Evolutionary conservation across 2,329 filamentous ascomycete species (phyloP).

Genomic region (Penicillium sp.): DNA sequence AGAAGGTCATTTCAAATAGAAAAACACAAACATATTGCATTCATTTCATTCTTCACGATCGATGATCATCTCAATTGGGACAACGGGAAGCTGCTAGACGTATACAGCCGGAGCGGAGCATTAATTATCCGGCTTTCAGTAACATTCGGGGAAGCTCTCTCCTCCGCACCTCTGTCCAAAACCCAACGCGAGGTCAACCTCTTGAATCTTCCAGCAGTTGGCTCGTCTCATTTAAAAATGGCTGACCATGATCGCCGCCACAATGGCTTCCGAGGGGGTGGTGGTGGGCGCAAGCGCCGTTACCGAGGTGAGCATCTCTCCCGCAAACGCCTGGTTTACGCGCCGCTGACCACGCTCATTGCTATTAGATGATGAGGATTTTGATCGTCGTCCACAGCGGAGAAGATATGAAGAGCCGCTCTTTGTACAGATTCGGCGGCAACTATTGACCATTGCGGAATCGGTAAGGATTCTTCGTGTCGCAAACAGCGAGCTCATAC

Average conservation of each 20-base stretch:
- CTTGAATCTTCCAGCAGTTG: conserved; percentile 5
- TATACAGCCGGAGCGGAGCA: conserved; percentile 15
- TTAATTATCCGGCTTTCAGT: conserved; percentile 12
- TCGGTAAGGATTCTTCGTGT: conserved; percentile 43
- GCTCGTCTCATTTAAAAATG: conserved; percentile 27
- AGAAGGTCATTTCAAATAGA: too few species aligned
- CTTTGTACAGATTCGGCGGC: conserved; percentile 66
- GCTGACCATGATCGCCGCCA: conserved; percentile 52
- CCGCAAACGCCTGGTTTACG: conserved; percentile 3
- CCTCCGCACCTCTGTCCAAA: conserved; percentile 5
- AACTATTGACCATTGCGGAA: conserved; percentile 75
- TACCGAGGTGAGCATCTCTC: conserved; percentile 59
- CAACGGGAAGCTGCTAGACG: too few species aligned
- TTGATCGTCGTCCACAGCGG: conserved; percentile 65
- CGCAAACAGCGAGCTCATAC: conserved; percentile 1
- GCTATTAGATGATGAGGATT: conserved; percentile 65
- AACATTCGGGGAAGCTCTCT: conserved; percentile 14
- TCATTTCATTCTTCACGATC: too few species aligned
- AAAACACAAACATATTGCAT: too few species aligned
- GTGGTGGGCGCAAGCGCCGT: conserved; percentile 61
- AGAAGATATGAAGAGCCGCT: conserved; percentile 68
- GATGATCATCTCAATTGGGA: too few species aligned
- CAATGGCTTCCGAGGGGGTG: conserved; percentile 44
- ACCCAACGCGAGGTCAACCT: conserved; percentile 1
- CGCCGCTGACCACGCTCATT: conserved; percentile 23